Evolutionary conservation across 1,284 basidiomycete species (phyloP).

Genomic region (Porogramme epimiltina): DNA sequence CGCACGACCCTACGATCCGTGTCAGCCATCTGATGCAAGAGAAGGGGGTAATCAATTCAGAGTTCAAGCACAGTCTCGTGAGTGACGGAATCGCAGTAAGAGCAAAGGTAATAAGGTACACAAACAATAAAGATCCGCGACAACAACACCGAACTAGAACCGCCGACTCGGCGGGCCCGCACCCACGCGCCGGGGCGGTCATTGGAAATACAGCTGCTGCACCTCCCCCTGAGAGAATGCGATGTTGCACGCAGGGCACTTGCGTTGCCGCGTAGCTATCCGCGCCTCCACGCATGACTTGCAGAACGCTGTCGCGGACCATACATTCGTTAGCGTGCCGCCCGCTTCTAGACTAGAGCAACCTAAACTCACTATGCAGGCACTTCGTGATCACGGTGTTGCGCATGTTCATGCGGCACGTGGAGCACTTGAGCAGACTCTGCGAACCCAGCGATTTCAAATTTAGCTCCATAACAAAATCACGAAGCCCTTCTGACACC

Average conservation of each 20-base stretch:
- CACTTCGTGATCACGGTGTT: slow-evolving; percentile 91
- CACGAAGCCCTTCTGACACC: no score
- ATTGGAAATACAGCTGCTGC: slow-evolving; percentile 85
- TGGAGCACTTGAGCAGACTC: slow-evolving; percentile 90
- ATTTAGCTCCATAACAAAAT: background rate
- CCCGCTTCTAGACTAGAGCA: background rate
- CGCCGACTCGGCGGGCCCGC: no score
- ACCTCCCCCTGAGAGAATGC: slow-evolving; percentile 89
- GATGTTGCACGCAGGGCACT: slow-evolving; percentile 91
- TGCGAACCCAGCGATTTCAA: slow-evolving; percentile 34
- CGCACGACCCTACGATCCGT: no score
- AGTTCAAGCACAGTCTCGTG: no score
- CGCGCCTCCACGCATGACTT: slow-evolving; percentile 86
- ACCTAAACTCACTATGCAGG: slow-evolving; percentile 79
- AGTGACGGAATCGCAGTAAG: background rate
- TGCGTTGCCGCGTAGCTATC: slow-evolving; percentile 89
- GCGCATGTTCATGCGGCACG: slow-evolving; percentile 85
- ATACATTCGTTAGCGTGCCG: background rate
- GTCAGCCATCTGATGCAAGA: background rate
- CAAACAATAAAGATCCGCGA: slow-evolving; percentile 15
- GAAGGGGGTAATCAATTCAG: background rate
- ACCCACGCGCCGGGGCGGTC: slow-evolving; percentile 17
- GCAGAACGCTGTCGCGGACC: slow-evolving; percentile 73
- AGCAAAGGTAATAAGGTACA: slow-evolving; percentile 26
- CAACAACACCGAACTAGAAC: background rate